These are phyloP conservation scores for Helichrysum umbraculigerum DNA, from an alignment of 129 eudicot species.

Conservation along the genomic window DNA sequence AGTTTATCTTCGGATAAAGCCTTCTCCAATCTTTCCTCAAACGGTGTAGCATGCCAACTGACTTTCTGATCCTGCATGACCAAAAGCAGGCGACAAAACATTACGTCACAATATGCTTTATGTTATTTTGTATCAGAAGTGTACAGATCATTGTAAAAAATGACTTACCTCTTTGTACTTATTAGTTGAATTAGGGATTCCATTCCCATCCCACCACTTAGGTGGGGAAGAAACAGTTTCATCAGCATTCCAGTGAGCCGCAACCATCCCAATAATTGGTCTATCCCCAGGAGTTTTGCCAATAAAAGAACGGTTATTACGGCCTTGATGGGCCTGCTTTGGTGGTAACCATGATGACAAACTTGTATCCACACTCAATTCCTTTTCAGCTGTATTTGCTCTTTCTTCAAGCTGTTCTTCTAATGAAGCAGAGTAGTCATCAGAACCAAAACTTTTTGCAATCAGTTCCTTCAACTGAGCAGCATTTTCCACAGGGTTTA, in stretches of 20 bases:
- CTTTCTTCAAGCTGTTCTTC: conserved; percentile 33
- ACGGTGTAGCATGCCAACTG: conserved; percentile 94
- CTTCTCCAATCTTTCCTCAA: conserved; percentile 90
- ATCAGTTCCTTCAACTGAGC: conserved; percentile 39
- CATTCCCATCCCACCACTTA: conserved; percentile 82
- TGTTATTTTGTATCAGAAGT: background rate
- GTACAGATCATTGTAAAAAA: background rate
- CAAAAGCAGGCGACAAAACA: background rate
- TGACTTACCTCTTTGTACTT: conserved; percentile 81
- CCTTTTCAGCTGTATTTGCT: conserved; percentile 33
- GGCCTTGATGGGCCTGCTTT: conserved; percentile 33
- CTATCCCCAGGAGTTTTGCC: conserved; percentile 59
- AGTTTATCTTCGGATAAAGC: conserved; percentile 75
- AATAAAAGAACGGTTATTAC: conserved; percentile 21
- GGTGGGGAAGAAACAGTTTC: conserved; percentile 52
- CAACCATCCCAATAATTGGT: conserved; percentile 79
- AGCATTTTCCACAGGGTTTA: conserved; percentile 50
- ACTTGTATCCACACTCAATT: conserved; percentile 52
- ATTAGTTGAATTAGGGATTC: conserved; percentile 85
- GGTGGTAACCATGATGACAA: conserved; percentile 68
- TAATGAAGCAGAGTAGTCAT: conserved; percentile 29
- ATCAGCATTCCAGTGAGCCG: conserved; percentile 74
- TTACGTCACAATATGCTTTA: background rate
- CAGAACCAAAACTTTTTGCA: conserved; percentile 35
- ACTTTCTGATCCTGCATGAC: conserved; percentile 87